phyloP scores from a whole-genome alignment of 2,329 filamentous ascomycete species.

The Ophiostoma pallidulum region DNA sequence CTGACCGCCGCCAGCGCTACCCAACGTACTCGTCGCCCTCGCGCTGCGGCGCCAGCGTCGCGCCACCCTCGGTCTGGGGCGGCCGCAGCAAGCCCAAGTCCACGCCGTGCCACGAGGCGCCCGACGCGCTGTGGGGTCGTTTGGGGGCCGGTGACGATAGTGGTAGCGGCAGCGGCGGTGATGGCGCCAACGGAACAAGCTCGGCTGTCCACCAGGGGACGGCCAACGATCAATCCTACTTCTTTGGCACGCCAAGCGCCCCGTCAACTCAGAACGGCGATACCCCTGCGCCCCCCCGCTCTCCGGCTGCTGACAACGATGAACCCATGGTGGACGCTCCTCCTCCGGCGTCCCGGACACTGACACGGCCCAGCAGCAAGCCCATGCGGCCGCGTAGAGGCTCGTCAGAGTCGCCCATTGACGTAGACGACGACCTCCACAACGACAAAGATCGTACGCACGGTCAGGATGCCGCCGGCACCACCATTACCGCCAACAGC shows the following conservation, averaged over 20 bases:
- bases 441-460: background rate
- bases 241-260: conserved; percentile 4
- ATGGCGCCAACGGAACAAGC: no score
- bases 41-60: background rate
- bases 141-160: background rate
- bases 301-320: no score
- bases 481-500: no score
- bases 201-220: no score
- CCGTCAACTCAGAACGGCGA: background rate
- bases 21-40: conserved; percentile 6
- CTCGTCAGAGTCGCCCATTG: no score
- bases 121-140: background rate
- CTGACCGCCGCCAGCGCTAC: background rate
- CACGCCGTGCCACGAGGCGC: conserved; percentile 9
- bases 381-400: no score
- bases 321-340: no score
- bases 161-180: background rate
- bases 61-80: conserved; percentile 11
- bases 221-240: conserved; percentile 1
- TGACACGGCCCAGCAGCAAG: no score
- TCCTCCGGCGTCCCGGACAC: no score
- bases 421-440: background rate
- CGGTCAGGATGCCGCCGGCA: background rate
- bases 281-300: no score
- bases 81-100: conserved; percentile 9